Evolutionary conservation across 2,329 filamentous ascomycete genomes (phyloP).

Genomic region (Ascochyta clinopodiicola): DNA sequence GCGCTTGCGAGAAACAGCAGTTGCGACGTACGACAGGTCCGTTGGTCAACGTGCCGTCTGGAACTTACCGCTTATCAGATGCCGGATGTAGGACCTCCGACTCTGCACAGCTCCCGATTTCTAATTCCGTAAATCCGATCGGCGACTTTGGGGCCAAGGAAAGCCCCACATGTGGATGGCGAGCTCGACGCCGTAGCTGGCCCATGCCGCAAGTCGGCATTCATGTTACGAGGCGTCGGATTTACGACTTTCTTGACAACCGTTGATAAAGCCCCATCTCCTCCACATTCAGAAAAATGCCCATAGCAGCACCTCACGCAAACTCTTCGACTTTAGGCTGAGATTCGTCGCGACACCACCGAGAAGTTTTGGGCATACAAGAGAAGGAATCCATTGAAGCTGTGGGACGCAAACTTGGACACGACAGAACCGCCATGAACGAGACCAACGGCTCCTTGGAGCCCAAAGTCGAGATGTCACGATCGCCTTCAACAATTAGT

Average conservation of each 20-base stretch:
- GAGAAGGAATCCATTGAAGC: background rate
- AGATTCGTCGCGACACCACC: background rate
- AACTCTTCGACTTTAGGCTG: background rate
- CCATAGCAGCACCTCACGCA: constrained; percentile 3
- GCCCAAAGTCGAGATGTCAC: constrained; percentile 4
- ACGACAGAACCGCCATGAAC: background rate
- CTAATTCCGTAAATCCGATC: constrained; percentile 16
- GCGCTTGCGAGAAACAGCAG: background rate
- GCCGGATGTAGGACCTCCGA: background rate
- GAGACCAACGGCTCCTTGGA: background rate
- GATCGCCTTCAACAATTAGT: constrained; percentile 1
- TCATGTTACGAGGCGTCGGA: constrained; percentile 7
- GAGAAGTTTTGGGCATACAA: background rate
- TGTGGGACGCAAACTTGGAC: background rate
- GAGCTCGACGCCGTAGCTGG: background rate
- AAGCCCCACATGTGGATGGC: constrained; percentile 11
- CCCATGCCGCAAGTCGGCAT: background rate
- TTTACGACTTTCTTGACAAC: background rate
- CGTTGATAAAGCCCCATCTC: constrained; percentile 8
- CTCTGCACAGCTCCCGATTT: background rate
- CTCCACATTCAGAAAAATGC: constrained; percentile 12
- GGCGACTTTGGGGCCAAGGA: background rate
- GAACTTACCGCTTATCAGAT: background rate
- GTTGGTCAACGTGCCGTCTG: background rate
- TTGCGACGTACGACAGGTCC: too few species aligned